Base-by-base conservation (phyloP, 768 basidiomycete genomes). In the Candolleomyces eurysporus region DNA sequence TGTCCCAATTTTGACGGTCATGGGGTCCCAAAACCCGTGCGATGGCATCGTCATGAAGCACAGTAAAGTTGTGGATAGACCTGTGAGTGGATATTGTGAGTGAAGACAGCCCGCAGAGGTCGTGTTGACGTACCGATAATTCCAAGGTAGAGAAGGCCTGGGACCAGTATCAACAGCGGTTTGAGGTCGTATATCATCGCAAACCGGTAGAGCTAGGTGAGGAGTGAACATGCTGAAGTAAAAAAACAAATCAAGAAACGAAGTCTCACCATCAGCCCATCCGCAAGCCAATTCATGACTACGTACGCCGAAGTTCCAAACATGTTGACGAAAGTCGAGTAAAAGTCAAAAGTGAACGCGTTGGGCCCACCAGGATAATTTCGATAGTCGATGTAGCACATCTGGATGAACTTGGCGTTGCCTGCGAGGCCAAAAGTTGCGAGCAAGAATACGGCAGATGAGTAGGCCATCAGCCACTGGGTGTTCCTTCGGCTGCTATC, bases 1-100 rank as follows among this genome's bases (percentile, higher is more conserved):
- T 32, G 72, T 70, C 19, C 69, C 75, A 59, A 76, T 74, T 51
- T 73, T 69, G 59, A 75, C 63, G 14, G 60, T 60, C 13, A 55
- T 46, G 17, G 56, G 53, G 2, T 42, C 51, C 68, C 65, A 68
- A 39, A 66, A 64, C 2, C 63, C 61, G 31, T 60, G 46, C 21
- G 51, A 46, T 10, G 54, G 60, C 42, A 52, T 46, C 39, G 49
- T 55, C 31, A 53, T 59, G 58, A 59, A 50, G 46, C 61, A 54
- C 26, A 65, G 52, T 14, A 65, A 49, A 4, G 53, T 52, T 14
- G 63, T 36, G 5, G 63, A 65, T 9, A 62, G 36, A n/a, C 58
- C 65, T 64, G 16, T 11, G 3, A 17, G 48, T 14, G 22, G 26
- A 10, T 16, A 26, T 9, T 13, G 40, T 36, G 49, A 4, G 11